Percentiles rank a stretch among this genome's conserved stretches.
These are phyloP conservation scores for Kwoniella sp. DNA, from an alignment of 768 basidiomycete species.

Conservation along the genomic window DNA sequence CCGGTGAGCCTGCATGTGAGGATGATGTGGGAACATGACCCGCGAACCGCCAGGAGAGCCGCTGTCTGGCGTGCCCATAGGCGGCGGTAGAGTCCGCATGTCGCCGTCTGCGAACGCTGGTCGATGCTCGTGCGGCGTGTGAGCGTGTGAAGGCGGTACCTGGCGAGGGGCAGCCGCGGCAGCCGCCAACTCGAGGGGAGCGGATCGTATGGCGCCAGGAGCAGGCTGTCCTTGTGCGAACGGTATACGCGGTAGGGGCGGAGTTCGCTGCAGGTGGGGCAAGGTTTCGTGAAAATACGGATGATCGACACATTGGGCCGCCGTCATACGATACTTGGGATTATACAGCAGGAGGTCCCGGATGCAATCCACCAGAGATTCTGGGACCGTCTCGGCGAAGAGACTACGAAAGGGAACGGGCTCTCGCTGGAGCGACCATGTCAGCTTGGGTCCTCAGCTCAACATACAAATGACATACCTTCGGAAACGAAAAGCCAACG, in stretches of 20 bases:
- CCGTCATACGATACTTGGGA: slow-evolving; percentile 78
- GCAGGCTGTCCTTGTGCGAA: slow-evolving; percentile 44
- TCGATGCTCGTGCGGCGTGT: slow-evolving; percentile 34
- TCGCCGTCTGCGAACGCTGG: slow-evolving; percentile 46
- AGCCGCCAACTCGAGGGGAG: slow-evolving; percentile 18
- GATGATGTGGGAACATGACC: slow-evolving; percentile 45
- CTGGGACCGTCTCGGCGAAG: slow-evolving; percentile 73
- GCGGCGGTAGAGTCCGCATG: slow-evolving; percentile 43
- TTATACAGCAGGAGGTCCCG: slow-evolving; percentile 87
- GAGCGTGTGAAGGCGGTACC: slow-evolving; percentile 40
- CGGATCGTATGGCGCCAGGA: slow-evolving; percentile 10
- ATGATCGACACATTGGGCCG: slow-evolving; percentile 80
- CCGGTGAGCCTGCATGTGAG: slow-evolving; percentile 54
- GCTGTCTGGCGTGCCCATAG: slow-evolving; percentile 33
- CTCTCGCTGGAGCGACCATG: slow-evolving; percentile 44
- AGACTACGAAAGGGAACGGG: slow-evolving; percentile 57
- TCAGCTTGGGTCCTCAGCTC: not conserved
- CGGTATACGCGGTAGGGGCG: slow-evolving; percentile 45
- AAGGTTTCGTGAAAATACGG: slow-evolving; percentile 75
- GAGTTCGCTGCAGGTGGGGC: slow-evolving; percentile 48
- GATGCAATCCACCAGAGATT: slow-evolving; percentile 83
- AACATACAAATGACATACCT: slow-evolving; percentile 56
- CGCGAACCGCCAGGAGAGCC: not conserved
- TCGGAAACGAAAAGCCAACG: slow-evolving; percentile 82
- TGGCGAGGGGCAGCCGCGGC: slow-evolving; percentile 33